Conservation (phyloP, 2,329 filamentous ascomycete species). For the Calonectria pauciramosa region DNA sequence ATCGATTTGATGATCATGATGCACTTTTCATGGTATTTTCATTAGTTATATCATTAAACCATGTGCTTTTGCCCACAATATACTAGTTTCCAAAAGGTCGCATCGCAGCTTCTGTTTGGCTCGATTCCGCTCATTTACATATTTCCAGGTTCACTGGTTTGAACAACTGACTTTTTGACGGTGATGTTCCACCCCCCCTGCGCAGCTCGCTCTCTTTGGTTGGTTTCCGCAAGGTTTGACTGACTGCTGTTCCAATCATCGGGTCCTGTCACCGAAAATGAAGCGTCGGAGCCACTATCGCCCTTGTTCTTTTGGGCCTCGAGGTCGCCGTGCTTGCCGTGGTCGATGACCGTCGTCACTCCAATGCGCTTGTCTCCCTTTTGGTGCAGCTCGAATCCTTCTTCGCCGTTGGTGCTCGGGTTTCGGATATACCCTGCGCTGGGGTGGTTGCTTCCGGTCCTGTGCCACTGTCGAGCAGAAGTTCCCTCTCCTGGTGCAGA, state of each 20-base stretch:
- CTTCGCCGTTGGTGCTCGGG: constrained; percentile 21
- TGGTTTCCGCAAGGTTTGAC: not conserved
- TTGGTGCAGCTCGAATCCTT: not conserved
- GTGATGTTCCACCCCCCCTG: not conserved
- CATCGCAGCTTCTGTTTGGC: not conserved
- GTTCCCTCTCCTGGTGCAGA: constrained; percentile 35
- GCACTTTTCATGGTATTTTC: not conserved
- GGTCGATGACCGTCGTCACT: not conserved
- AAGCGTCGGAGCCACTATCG: not conserved
- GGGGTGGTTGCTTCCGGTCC: constrained; percentile 38
- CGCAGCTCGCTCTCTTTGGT: no score
- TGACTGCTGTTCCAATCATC: constrained; percentile 5
- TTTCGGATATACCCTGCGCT: constrained; percentile 38
- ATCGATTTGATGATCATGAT: not conserved
- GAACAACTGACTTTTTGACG: constrained; percentile 2
- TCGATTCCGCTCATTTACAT: not conserved
- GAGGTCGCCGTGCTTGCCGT: not conserved
- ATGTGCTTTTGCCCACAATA: not conserved
- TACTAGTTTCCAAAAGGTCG: not conserved
- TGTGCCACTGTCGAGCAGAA: constrained; percentile 38
- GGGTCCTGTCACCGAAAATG: not conserved
- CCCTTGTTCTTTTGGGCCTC: not conserved
- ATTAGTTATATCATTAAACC: constrained; percentile 4
- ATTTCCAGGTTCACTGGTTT: not conserved
- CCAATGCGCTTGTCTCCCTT: not conserved